Conservation (phyloP, 2,329 filamentous ascomycete genomes). For the Cordyceps pruinosa region DNA sequence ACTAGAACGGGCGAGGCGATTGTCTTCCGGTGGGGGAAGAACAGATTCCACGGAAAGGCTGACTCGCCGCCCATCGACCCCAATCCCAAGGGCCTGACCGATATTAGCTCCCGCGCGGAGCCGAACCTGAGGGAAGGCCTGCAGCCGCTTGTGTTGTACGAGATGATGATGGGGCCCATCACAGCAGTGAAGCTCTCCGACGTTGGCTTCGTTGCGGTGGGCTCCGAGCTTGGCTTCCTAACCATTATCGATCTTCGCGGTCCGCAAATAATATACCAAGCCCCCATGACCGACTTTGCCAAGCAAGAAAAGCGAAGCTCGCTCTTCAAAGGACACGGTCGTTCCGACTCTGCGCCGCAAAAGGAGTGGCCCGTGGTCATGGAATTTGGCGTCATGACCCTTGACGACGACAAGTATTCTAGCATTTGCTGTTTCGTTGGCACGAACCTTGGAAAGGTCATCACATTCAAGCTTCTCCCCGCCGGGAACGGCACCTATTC, state of each 20-base stretch:
- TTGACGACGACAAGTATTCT: slow-evolving; percentile 92
- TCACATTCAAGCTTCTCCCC: slow-evolving; percentile 86
- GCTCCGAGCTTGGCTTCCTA: slow-evolving; percentile 75
- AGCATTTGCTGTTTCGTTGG: slow-evolving; percentile 91
- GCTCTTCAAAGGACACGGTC: slow-evolving; percentile 48
- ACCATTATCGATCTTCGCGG: slow-evolving; percentile 83
- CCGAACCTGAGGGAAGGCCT: slow-evolving; percentile 69
- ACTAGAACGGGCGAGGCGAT: slow-evolving; percentile 77
- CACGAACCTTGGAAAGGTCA: slow-evolving; percentile 74
- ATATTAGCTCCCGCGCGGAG: slow-evolving; percentile 68
- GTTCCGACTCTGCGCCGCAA: slow-evolving; percentile 28
- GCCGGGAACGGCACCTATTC: slow-evolving; percentile 60
- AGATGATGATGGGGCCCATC: slow-evolving; percentile 76
- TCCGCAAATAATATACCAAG: slow-evolving; percentile 73
- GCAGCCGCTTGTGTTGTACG: slow-evolving; percentile 71
- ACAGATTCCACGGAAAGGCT: slow-evolving; percentile 63
- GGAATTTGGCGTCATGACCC: slow-evolving; percentile 87
- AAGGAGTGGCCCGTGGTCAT: slow-evolving; percentile 74
- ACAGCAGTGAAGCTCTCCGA: slow-evolving; percentile 79
- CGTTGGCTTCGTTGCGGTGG: slow-evolving; percentile 83
- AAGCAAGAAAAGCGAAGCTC: slow-evolving; percentile 72
- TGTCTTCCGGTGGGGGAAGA: slow-evolving; percentile 82
- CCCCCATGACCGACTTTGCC: slow-evolving; percentile 63
- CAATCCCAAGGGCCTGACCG: slow-evolving; percentile 63
- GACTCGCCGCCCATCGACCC: slow-evolving; percentile 42